Evolutionary conservation across 108 stramenopile genomes (phyloP).

Genomic region (Fistulifera solaris): DNA sequence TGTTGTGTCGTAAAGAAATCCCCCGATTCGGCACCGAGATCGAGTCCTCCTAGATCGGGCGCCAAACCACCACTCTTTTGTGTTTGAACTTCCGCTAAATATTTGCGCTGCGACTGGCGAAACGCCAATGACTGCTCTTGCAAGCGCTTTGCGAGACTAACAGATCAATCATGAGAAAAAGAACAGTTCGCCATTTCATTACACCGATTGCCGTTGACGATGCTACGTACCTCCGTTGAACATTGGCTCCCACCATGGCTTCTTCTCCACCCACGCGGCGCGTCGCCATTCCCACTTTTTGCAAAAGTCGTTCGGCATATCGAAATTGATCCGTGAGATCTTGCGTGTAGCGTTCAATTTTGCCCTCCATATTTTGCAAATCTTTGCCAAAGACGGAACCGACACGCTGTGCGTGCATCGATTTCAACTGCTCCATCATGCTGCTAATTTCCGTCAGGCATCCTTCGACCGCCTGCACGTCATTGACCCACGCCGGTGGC

Average conservation of each 20-base stretch:
- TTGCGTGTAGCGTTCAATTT: conserved; percentile 79
- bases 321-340: conserved; percentile 86
- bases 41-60: conserved; percentile 22
- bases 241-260: conserved; percentile 78
- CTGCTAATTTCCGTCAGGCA: conserved; percentile 66
- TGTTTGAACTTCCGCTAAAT: conserved; percentile 82
- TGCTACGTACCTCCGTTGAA: conserved; percentile 52
- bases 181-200: neutral
- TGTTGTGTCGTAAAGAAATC: conserved; percentile 68
- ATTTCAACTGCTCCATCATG: conserved; percentile 73
- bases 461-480: conserved; percentile 74
- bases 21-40: conserved; percentile 12
- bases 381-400: conserved; percentile 85
- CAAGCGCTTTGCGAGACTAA: conserved; percentile 86
- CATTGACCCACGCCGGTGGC: conserved; percentile 77
- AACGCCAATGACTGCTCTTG: conserved; percentile 87
- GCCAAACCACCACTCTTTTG: conserved; percentile 79
- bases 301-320: conserved; percentile 71
- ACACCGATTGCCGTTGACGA: neutral
- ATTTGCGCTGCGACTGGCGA: conserved; percentile 91
- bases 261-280: conserved; percentile 64
- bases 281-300: conserved; percentile 75
- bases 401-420: conserved; percentile 87
- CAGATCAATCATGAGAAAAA: neutral
- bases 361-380: conserved; percentile 75